Conservation (phyloP, 2,329 filamentous ascomycete species). For the Diatrype stigma region DNA sequence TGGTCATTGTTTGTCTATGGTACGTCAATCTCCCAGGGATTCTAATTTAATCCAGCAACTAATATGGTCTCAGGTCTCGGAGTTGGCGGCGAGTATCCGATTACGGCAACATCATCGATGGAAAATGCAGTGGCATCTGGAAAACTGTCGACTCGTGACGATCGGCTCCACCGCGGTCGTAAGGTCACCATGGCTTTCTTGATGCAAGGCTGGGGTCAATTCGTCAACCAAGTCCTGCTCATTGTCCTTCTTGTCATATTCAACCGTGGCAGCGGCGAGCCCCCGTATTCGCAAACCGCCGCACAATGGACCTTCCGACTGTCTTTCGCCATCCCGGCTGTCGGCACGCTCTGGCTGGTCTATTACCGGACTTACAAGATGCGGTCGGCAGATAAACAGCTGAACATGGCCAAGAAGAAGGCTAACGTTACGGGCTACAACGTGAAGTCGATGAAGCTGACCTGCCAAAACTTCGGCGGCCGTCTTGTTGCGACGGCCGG, state of each 20-base stretch:
- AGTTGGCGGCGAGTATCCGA: conserved; percentile 87
- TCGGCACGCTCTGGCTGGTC: conserved; percentile 88
- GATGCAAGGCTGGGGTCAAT: conserved; percentile 98
- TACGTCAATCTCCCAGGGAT: conserved; percentile 37
- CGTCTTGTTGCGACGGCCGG: conserved; percentile 83
- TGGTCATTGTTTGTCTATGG: conserved; percentile 93
- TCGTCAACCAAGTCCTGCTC: conserved; percentile 86
- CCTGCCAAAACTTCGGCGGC: conserved; percentile 78
- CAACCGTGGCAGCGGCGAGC: conserved; percentile 71
- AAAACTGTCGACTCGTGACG: conserved; percentile 83
- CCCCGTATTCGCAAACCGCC: conserved; percentile 72
- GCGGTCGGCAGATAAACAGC: conserved; percentile 79
- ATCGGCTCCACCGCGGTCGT: conserved; percentile 90
- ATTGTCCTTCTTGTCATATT: conserved; percentile 85
- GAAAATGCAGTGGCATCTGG: conserved; percentile 84
- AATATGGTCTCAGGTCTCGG: conserved; percentile 39
- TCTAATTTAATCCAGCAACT: conserved; percentile 10
- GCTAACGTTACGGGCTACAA: conserved; percentile 88
- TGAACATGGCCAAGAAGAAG: conserved; percentile 80
- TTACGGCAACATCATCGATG: conserved; percentile 94
- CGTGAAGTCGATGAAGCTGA: conserved; percentile 72
- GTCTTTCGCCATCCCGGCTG: conserved; percentile 85
- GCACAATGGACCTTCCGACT: conserved; percentile 90
- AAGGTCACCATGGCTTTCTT: conserved; percentile 94
- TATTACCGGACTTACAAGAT: conserved; percentile 97